These are phyloP conservation scores for Taphrina flavorubra DNA, from an alignment of 1,139 yeast genomes.

Conservation along the genomic window DNA sequence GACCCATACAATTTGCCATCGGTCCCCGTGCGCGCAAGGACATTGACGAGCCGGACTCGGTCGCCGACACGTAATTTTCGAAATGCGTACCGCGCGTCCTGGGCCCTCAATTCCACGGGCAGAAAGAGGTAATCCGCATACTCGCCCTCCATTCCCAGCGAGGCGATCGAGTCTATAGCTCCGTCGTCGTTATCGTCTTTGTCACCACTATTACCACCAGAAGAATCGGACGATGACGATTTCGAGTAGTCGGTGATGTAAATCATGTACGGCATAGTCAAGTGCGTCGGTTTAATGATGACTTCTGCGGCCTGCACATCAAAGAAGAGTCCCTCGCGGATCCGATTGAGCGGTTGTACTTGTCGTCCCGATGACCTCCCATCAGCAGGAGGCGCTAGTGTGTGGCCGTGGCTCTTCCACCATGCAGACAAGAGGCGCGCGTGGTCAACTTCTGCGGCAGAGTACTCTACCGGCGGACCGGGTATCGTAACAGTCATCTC, in stretches of 20 bases:
- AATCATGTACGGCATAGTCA: conserved; percentile 12
- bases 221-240: too few species aligned
- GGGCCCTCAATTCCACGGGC: conserved; percentile 7
- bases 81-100: conserved; percentile 16
- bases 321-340: conserved; percentile 6
- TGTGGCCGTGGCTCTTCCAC: conserved; percentile 17
- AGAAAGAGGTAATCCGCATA: conserved; percentile 1
- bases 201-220: too few species aligned
- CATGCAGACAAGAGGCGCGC: conserved; percentile 14
- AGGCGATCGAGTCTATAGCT: neutral
- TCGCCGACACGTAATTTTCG: neutral
- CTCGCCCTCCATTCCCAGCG: conserved; percentile 14
- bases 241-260: conserved; percentile 11
- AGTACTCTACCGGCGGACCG: conserved; percentile 34
- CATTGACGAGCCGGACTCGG: neutral
- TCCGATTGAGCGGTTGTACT: neutral
- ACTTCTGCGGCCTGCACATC: conserved; percentile 8
- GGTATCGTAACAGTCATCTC: conserved; percentile 1
- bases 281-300: neutral
- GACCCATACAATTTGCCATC: conserved; percentile 13
- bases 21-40: neutral
- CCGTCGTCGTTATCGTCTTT: too few species aligned
- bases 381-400: neutral
- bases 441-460: conserved; percentile 15
- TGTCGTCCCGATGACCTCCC: neutral